These are phyloP conservation scores for Pleoardoris graminearum DNA, from an alignment of 2,329 filamentous ascomycete genomes.

Conservation along the genomic window DNA sequence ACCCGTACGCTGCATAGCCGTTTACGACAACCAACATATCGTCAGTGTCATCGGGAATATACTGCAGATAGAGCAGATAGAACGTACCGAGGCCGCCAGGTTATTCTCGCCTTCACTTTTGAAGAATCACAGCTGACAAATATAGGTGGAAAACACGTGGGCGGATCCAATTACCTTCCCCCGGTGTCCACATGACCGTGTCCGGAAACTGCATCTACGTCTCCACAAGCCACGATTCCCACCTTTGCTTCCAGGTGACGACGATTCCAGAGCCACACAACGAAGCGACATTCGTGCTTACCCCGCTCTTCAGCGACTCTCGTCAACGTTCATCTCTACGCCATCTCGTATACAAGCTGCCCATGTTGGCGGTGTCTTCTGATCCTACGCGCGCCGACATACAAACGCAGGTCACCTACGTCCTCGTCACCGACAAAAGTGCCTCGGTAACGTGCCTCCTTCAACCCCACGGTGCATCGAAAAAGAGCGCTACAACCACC, in stretches of 20 bases:
- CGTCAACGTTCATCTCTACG: slow-evolving; percentile 32
- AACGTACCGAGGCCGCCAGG: slow-evolving; percentile 22
- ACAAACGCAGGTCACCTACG: slow-evolving; percentile 20
- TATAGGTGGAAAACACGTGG: slow-evolving; percentile 47
- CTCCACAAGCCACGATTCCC: slow-evolving; percentile 58
- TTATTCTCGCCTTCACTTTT: slow-evolving; percentile 6
- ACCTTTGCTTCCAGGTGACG: slow-evolving; percentile 53
- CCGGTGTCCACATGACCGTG: slow-evolving; percentile 55
- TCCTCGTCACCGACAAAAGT: slow-evolving; percentile 41
- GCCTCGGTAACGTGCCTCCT: slow-evolving; percentile 36
- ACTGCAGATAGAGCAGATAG: slow-evolving; percentile 35
- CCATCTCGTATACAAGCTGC: slow-evolving; percentile 28
- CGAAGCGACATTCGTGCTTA: slow-evolving; percentile 19
- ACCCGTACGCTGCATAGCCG: slow-evolving; percentile 38
- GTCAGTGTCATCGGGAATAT: slow-evolving; percentile 33
- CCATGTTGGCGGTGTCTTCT: neutral
- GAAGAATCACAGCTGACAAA: slow-evolving; percentile 3
- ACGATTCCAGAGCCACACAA: slow-evolving; percentile 42
- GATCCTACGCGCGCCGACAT: neutral
- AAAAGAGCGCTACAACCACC: slow-evolving; percentile 33
- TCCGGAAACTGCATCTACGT: slow-evolving; percentile 55
- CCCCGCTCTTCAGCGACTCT: slow-evolving; percentile 35
- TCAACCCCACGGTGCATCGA: slow-evolving; percentile 21
- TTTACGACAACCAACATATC: slow-evolving; percentile 29
- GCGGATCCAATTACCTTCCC: slow-evolving; percentile 50